phyloP scores from a whole-genome alignment of 2,329 filamentous ascomycete species.

The Nothophaeocryptopus gaeumannii region DNA sequence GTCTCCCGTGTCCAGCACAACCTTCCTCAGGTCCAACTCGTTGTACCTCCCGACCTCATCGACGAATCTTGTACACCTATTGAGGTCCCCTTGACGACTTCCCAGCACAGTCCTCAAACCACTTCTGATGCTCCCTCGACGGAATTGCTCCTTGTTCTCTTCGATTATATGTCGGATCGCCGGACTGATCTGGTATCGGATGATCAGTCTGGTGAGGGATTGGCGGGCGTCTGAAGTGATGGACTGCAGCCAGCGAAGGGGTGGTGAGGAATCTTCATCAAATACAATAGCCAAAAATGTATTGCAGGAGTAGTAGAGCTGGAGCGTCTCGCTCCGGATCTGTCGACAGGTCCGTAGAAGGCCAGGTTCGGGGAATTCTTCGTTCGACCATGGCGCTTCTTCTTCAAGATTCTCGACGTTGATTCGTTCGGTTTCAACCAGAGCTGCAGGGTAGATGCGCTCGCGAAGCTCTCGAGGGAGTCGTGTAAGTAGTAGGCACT shows the following conservation, averaged over 20 bases:
- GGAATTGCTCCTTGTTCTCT: too few relatives aligned
- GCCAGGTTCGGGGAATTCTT: constrained; percentile 5
- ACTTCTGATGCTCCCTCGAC: constrained; percentile 1
- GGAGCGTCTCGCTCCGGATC: neutral
- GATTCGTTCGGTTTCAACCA: neutral
- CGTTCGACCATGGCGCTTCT: neutral
- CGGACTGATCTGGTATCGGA: too few relatives aligned
- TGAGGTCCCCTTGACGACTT: neutral
- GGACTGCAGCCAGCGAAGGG: neutral
- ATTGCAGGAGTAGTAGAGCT: constrained; percentile 2
- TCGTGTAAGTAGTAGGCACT: neutral
- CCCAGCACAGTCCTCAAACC: neutral
- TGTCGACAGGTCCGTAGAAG: constrained; percentile 3
- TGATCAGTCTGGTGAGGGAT: neutral
- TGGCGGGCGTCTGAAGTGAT: neutral
- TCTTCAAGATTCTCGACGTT: constrained; percentile 3
- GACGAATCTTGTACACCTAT: neutral
- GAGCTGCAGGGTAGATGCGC: constrained; percentile 1
- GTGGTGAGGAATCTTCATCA: constrained; percentile 2
- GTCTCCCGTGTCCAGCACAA: constrained; percentile 1
- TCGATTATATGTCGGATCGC: too few relatives aligned
- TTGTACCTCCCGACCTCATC: neutral
- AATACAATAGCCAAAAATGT: neutral
- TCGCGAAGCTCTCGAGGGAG: constrained; percentile 5
- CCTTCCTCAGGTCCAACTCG: neutral